Base-by-base conservation (phyloP, 1,284 basidiomycete genomes). In the Cryptococcus sp. region DNA sequence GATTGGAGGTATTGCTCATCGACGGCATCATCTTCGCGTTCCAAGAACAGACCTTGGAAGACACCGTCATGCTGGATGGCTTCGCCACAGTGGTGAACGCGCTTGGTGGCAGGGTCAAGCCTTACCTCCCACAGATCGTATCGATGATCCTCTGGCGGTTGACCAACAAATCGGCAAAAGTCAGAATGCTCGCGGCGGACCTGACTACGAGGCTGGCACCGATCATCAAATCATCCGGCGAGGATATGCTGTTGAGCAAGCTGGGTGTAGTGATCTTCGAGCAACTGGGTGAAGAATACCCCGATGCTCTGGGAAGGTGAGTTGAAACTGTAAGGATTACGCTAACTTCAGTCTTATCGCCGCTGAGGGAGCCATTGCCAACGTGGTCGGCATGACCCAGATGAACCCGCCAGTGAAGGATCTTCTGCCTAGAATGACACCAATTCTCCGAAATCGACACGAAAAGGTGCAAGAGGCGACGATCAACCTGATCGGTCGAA, bases 401-500 rank as follows among this genome's bases (percentile, higher is more conserved):
- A 99, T 99, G 96, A 98, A 96, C 77, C 96, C 96, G 19, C 96
- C 94, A 0, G 93, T 99, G 50, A 99, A 99, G 80, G 96, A 99
- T 83, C 86, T 99, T 55, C 91, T 99, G 42, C 96, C 96, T 20
- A 92, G 96, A 61, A 98, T 99, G 95, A 99, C 95, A 1, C 96
- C 96, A 3, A 99, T 99, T 81, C 83, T 99, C 59, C 89, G 95
- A 68, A 99, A 99, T 78, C 86, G 96, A 75, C 96, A 99, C 78
- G 96, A 99, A 79, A 99, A 99, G 78, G 96, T 99, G 65, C 96
- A 99, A 78, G 96, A 99, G 78, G 93, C 96, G 1, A 97, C 93
- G 3, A 99, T 99, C 82, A 99, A 99, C 81, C 84, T 99, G 81
- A 99, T 99, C 68, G 96, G 96, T 67, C 93, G 94, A 79, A 98